Evolutionary conservation across 2,329 filamentous ascomycete genomes (phyloP).

Genomic region (Verticillium nonalfalfae): DNA sequence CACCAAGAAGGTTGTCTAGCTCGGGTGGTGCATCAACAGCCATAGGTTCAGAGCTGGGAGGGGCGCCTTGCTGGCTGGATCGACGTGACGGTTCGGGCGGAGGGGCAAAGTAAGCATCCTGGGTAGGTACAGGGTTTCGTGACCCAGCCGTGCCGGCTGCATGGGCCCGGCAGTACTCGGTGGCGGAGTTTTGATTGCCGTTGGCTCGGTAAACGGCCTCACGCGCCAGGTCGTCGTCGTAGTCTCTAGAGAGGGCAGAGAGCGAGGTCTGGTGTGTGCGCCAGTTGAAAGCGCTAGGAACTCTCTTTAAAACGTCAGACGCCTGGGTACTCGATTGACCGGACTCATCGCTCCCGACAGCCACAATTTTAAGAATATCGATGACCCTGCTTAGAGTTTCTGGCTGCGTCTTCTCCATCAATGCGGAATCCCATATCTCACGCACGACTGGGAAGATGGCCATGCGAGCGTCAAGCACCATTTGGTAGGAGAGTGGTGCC

Average conservation of each 20-base stretch:
- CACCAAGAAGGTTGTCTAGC: constrained; percentile 16
- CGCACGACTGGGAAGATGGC: constrained; percentile 70
- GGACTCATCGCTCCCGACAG: constrained; percentile 70
- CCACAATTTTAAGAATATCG: constrained; percentile 73
- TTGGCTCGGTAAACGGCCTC: constrained; percentile 83
- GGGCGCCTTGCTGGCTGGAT: constrained; percentile 15
- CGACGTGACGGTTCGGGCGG: constrained; percentile 13
- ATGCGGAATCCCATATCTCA: constrained; percentile 77
- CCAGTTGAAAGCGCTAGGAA: constrained; percentile 42
- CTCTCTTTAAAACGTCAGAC: constrained; percentile 36
- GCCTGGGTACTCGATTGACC: constrained; percentile 27
- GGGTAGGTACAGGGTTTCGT: constrained; percentile 60
- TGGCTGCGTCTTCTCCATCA: constrained; percentile 75
- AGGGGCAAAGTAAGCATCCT: constrained; percentile 40
- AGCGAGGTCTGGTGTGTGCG: constrained; percentile 2
- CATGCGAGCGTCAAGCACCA: constrained; percentile 80
- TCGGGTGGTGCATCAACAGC: constrained; percentile 20
- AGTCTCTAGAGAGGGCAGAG: constrained; percentile 19
- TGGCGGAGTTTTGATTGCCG: constrained; percentile 52
- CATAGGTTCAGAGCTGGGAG: constrained; percentile 20
- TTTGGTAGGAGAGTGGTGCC: constrained; percentile 54
- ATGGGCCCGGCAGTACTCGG: constrained; percentile 70
- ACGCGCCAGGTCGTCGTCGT: constrained; percentile 54
- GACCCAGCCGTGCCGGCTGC: constrained; percentile 48
- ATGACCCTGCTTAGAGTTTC: constrained; percentile 73